Evolutionary conservation across 2,329 filamentous ascomycete species (phyloP).

Genomic region (Paraphaeosphaeria sporulosa): DNA sequence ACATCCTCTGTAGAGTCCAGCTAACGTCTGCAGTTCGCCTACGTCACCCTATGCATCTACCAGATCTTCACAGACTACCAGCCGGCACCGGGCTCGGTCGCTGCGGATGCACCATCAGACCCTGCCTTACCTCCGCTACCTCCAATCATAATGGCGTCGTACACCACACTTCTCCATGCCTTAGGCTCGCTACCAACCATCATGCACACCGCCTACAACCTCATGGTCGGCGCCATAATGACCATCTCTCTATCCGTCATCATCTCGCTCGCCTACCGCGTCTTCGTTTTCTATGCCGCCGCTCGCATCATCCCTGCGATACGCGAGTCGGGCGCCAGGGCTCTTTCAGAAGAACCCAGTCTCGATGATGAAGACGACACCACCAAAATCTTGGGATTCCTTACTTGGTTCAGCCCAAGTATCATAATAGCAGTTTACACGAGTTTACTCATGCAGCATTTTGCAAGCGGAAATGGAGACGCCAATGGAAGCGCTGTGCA

Average conservation of each 20-base stretch:
- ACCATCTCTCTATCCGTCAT: conserved; percentile 96
- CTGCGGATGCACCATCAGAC: conserved; percentile 64
- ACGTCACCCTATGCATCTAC: conserved; percentile 97
- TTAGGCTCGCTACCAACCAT: conserved; percentile 83
- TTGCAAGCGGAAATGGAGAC: conserved; percentile 70
- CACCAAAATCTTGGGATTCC: conserved; percentile 78
- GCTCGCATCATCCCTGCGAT: conserved; percentile 96
- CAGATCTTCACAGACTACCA: conserved; percentile 99
- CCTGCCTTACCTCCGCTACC: conserved; percentile 96
- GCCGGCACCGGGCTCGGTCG: conserved; percentile 68
- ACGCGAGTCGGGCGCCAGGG: conserved; percentile 82
- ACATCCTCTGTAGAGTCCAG: neutral
- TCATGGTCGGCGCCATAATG: conserved; percentile 90
- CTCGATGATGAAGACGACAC: conserved; percentile 87
- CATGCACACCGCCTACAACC: conserved; percentile 82
- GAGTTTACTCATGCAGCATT: conserved; percentile 93
- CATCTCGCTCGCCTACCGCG: conserved; percentile 91
- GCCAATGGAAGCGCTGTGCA: conserved; percentile 54
- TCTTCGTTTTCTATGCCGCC: conserved; percentile 94
- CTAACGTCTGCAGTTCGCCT: conserved; percentile 71
- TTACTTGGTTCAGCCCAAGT: conserved; percentile 94
- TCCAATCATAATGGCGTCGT: conserved; percentile 97
- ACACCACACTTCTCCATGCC: conserved; percentile 86
- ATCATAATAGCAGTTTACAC: conserved; percentile 97
- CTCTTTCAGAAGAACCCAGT: conserved; percentile 82